Conservation (phyloP, 768 basidiomycete species). For the Termitomyces sp. region DNA sequence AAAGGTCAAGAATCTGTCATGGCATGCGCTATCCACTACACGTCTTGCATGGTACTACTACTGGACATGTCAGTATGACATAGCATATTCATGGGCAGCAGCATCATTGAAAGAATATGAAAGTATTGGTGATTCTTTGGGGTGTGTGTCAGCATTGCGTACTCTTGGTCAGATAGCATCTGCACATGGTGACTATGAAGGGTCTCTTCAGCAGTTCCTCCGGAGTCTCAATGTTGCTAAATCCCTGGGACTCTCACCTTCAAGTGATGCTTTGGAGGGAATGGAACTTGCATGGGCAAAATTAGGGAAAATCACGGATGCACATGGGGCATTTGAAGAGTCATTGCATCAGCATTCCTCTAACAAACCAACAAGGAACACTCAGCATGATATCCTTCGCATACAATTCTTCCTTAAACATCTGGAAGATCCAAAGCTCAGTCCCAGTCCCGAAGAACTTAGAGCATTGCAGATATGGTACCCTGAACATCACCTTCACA, state of each 20-base stretch:
- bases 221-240: background rate
- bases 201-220: background rate
- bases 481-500: background rate
- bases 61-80: background rate
- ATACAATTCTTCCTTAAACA: background rate
- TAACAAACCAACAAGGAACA: background rate
- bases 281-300: conserved; percentile 6
- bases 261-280: background rate
- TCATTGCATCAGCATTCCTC: background rate
- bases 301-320: background rate
- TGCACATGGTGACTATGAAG: background rate
- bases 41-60: background rate
- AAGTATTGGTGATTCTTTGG: background rate
- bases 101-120: background rate
- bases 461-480: background rate
- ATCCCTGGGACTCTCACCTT: background rate
- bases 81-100: background rate
- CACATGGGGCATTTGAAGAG: background rate
- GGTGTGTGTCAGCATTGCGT: background rate
- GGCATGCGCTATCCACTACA: background rate
- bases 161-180: background rate
- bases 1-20: background rate
- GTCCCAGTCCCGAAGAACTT: background rate
- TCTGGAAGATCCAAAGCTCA: background rate
- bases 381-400: background rate